Percentiles rank a stretch among this genome's conserved stretches.
These are phyloP conservation scores for Brassica cretica DNA, from an alignment of 345 rosid species.

Conservation along the genomic window DNA sequence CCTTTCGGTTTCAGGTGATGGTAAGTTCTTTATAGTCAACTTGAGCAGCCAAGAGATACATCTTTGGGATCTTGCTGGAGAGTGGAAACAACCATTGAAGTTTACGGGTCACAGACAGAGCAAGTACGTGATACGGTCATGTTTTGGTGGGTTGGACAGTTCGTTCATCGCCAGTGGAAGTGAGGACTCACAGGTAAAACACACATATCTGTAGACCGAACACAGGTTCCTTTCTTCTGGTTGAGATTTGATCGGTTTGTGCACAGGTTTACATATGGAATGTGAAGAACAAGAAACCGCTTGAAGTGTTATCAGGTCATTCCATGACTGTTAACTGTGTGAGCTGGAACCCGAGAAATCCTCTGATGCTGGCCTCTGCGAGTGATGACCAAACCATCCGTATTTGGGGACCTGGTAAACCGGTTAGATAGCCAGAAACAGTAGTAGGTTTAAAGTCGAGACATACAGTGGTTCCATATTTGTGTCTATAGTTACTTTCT, in stretches of 20 bases:
- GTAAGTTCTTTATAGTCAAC: constrained; percentile 77
- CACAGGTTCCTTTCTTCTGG: background rate
- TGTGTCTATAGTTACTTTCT: constrained; percentile 18
- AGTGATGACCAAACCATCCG: constrained; percentile 81
- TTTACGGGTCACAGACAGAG: constrained; percentile 74
- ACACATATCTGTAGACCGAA: background rate
- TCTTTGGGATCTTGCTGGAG: constrained; percentile 83
- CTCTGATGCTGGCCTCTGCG: constrained; percentile 78
- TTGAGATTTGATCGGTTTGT: constrained; percentile 14
- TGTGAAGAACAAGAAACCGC: constrained; percentile 47
- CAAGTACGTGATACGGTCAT: constrained; percentile 78
- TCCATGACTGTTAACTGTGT: constrained; percentile 81
- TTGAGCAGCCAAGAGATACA: constrained; percentile 86
- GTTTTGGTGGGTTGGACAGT: constrained; percentile 83
- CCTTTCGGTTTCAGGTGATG: constrained; percentile 62
- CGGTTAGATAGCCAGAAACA: constrained; percentile 18
- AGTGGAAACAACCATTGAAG: constrained; percentile 57
- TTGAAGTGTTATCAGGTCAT: constrained; percentile 78
- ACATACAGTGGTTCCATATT: background rate
- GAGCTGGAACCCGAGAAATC: constrained; percentile 82
- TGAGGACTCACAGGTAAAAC: constrained; percentile 69
- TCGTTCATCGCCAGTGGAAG: constrained; percentile 90
- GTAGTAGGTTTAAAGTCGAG: constrained; percentile 6
- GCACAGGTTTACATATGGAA: constrained; percentile 87
- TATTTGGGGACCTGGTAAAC: constrained; percentile 66